Evolutionary conservation across 495 filamentous ascomycete species (phyloP), one percentile per base, ranked within the genome.

Genomic region (Neurospora pannonica): DNA sequence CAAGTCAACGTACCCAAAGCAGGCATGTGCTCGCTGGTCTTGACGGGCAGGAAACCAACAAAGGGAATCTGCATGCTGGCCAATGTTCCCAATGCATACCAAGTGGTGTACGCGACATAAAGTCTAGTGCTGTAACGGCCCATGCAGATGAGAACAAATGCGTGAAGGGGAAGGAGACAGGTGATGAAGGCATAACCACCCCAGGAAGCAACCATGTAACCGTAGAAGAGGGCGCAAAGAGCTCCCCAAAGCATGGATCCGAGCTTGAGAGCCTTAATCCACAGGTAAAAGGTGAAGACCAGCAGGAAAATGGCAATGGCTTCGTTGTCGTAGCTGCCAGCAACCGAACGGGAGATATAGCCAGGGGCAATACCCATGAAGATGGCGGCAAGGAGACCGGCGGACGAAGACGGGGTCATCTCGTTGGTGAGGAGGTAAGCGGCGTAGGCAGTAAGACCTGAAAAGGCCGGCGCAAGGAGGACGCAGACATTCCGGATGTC

Each of bases 131-230:
- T 97, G 83, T 94, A 99, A 70, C 97, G 88, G 62, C 97, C 97
- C 97, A 99, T 99, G 84, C 90, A 94, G 76, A 98, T 90, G 74
- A 99, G 88, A 38, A 98, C 95, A 80, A 99, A 97, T 19, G 94
- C 91, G 82, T 99, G 97, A 70, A 99, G 90, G 43, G 97, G 97
- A 54, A 99, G 91, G 82, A 99, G 85, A 80, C 97, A 98, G 75
- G 97, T 99, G 79, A 99, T 99, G 88, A 99, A 99, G 76, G 98
- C 97, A 83, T 99, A 99, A 81, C 97, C 97, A 86, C 97, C 97
- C 97, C 97, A 99, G 40, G 97, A 96, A 71, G 95, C 94, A 46
- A 99, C 97, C 97, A 99, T 99, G 88, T 99, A 99, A 74, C 97
- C 97, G 82, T 99, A 99, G 85, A 97, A 99, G 74, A 99, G 85